Evolutionary conservation across 176 grass and related monocot genomes (phyloP).

Genomic region (Musa beccarii): DNA sequence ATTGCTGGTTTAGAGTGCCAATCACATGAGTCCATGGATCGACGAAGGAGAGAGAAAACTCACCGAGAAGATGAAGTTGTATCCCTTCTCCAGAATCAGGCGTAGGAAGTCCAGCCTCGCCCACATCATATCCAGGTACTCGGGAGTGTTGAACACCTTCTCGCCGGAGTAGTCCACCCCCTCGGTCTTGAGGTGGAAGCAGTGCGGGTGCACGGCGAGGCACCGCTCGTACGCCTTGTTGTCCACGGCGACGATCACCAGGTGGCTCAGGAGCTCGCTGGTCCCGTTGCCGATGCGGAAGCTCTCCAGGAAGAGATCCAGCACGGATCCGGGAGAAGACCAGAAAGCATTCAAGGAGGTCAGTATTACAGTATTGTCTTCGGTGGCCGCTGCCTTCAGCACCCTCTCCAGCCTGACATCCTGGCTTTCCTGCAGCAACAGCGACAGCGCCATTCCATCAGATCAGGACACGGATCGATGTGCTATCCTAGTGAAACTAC

Average conservation of each 20-base stretch:
- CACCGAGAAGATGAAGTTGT: conserved; percentile 84
- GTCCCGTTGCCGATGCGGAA: conserved; percentile 50
- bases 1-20: too few species aligned
- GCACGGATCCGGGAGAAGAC: conserved; percentile 58
- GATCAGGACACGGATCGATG: not conserved
- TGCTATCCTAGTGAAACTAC: too few species aligned
- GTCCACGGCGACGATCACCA: conserved; percentile 87
- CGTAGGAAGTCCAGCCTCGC: conserved; percentile 52
- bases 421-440: not conserved
- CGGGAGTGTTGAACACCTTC: conserved; percentile 59
- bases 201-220: conserved; percentile 57
- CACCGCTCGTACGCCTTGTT: conserved; percentile 62
- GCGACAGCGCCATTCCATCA: not conserved
- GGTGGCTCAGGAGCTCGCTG: conserved; percentile 59
- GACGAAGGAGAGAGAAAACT: not conserved
- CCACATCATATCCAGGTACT: conserved; percentile 89
- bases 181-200: conserved; percentile 50
- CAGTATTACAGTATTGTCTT: conserved; percentile 67
- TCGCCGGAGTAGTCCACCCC: conserved; percentile 44
- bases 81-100: conserved; percentile 63
- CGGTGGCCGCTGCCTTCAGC: conserved; percentile 60
- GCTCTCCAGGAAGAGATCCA: conserved; percentile 94
- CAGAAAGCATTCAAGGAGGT: conserved; percentile 71
- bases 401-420: conserved; percentile 19
- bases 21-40: not conserved